phyloP scores from a whole-genome alignment of 2,329 filamentous ascomycete species.

The Penicillium sp. region DNA sequence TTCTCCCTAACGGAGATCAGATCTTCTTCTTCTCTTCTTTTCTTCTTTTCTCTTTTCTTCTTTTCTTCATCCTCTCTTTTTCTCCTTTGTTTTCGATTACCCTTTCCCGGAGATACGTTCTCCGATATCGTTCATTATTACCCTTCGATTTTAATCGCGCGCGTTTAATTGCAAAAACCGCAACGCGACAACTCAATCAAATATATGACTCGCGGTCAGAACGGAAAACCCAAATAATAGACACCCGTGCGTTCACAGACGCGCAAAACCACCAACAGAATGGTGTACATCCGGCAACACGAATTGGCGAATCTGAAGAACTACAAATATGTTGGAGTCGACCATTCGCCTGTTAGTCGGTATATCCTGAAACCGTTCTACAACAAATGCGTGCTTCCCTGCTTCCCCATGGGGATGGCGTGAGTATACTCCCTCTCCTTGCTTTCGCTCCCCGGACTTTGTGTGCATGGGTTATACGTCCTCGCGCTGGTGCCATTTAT shows the following conservation, averaged over 20 bases:
- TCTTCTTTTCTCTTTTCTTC: background rate
- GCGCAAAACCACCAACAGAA: conserved; percentile 43
- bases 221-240: background rate
- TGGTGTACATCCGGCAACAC: conserved; percentile 95
- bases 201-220: conserved; percentile 3
- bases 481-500: background rate
- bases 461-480: conserved; percentile 12
- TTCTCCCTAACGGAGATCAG: background rate
- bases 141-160: background rate
- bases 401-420: conserved; percentile 95
- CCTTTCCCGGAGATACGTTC: background rate
- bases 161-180: background rate
- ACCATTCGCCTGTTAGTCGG: conserved; percentile 83
- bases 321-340: conserved; percentile 94
- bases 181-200: background rate
- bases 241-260: conserved; percentile 3
- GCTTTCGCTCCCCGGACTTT: background rate
- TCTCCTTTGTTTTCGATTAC: background rate
- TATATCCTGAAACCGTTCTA: conserved; percentile 99
- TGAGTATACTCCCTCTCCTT: conserved; percentile 44
- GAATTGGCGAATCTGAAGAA: conserved; percentile 83
- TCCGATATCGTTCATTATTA: background rate
- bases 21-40: background rate
- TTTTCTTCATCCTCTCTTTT: background rate
- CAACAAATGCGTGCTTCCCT: conserved; percentile 87